A percentile compares a stretch with the other conserved stretches of the same genome.
These are phyloP conservation scores for Lomentospora prolificans DNA, from an alignment of 2,329 filamentous ascomycete genomes.

Conservation along the genomic window DNA sequence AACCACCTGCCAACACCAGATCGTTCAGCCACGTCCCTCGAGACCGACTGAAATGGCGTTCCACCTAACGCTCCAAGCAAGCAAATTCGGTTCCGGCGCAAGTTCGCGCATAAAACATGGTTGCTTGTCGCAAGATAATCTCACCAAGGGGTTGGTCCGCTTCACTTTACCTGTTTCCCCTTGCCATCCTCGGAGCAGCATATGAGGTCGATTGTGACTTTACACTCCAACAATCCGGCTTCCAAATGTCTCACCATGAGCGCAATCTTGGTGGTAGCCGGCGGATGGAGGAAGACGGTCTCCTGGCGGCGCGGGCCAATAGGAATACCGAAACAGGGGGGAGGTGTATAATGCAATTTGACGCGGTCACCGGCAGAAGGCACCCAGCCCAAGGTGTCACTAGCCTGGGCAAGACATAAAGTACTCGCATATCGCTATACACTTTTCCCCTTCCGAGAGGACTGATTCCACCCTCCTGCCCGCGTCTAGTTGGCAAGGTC, in stretches of 20 bases:
- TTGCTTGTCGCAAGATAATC: not conserved
- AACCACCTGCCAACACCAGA: too few relatives aligned
- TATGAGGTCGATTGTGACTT: not conserved
- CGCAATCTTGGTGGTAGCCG: not conserved
- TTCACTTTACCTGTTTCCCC: not conserved
- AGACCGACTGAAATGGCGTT: not conserved
- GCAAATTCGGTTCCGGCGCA: not conserved
- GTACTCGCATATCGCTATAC: not conserved
- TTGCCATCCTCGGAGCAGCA: not conserved
- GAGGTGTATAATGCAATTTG: conserved; percentile 2
- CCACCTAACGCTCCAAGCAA: not conserved
- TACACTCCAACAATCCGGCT: conserved; percentile 1
- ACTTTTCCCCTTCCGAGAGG: not conserved
- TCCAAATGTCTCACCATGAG: conserved; percentile 7
- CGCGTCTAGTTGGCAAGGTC: not conserved
- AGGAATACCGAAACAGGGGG: not conserved
- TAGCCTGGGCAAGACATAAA: not conserved
- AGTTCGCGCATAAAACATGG: too few relatives aligned
- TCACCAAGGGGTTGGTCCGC: not conserved
- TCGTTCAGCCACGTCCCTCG: too few relatives aligned
- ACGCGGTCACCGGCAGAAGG: not conserved
- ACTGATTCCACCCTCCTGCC: not conserved
- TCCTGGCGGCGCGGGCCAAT: not conserved
- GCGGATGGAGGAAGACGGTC: not conserved
- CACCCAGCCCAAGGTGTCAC: not conserved